phyloP scores from a whole-genome alignment of 768 basidiomycete species.

The Suillus weaverae region DNA sequence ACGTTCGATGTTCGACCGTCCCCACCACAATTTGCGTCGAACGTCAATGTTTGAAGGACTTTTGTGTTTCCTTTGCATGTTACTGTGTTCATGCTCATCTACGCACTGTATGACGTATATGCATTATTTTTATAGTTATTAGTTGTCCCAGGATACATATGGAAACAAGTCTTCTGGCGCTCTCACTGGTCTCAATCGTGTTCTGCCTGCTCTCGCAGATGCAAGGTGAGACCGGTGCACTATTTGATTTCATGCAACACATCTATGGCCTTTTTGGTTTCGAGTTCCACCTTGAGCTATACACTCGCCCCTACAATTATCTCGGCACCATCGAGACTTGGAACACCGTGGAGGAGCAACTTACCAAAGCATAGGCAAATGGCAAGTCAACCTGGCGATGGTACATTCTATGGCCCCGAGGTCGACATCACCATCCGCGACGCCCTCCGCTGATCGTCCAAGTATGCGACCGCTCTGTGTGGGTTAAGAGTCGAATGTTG shows the following conservation, averaged over 20 bases:
- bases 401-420: conserved; percentile 99
- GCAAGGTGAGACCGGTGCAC: conserved; percentile 76
- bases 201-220: conserved; percentile 97
- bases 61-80: too few species aligned
- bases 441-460: conserved; percentile 89
- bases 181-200: conserved; percentile 88
- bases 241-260: conserved; percentile 95
- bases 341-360: conserved; percentile 92
- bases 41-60: too few species aligned
- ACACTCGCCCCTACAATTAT: conserved; percentile 93
- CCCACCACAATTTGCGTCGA: too few species aligned
- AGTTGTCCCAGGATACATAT: too few species aligned
- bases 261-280: conserved; percentile 95
- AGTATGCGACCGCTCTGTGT: conserved; percentile 97
- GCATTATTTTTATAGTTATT: too few species aligned
- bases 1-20: too few species aligned
- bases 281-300: conserved; percentile 89
- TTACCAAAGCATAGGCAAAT: conserved; percentile 79
- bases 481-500: too few species aligned
- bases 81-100: too few species aligned
- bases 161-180: conserved; percentile 97
- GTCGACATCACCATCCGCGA: conserved; percentile 97
- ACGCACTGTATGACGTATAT: too few species aligned
- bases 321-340: conserved; percentile 89
- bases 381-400: conserved; percentile 96